Evolutionary conservation across 176 grass and related monocot genomes (phyloP).

Genomic region (Phoenix dactylifera): DNA sequence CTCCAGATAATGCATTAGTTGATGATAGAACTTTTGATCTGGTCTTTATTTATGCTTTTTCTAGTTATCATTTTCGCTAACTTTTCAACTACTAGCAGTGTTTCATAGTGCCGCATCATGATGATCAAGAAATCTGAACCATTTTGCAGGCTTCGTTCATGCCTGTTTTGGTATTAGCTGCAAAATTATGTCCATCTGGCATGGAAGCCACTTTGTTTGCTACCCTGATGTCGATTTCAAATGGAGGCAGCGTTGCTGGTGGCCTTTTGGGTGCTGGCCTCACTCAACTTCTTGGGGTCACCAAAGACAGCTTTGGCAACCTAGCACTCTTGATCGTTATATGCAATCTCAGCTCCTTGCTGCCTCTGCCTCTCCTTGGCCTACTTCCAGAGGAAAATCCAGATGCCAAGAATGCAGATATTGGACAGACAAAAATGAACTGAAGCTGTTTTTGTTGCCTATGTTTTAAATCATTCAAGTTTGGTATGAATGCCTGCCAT

Average conservation of each 20-base stretch:
- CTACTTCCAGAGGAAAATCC: conserved; percentile 59
- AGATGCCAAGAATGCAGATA: conserved; percentile 9
- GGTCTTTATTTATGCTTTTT: background rate
- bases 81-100: no score
- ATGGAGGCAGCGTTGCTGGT: conserved; percentile 58
- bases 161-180: conserved; percentile 86
- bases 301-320: conserved; percentile 61
- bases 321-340: conserved; percentile 46
- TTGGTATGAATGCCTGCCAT: no score
- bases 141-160: conserved; percentile 79
- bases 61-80: no score
- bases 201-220: conserved; percentile 91
- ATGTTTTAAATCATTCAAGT: no score
- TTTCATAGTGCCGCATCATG: no score
- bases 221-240: conserved; percentile 93
- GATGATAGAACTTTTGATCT: background rate
- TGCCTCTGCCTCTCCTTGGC: conserved; percentile 73
- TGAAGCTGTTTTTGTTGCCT: background rate
- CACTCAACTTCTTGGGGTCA: conserved; percentile 74
- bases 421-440: conserved; percentile 20
- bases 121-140: conserved; percentile 8
- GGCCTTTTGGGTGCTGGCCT: conserved; percentile 74
- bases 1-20: background rate
- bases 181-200: conserved; percentile 64
- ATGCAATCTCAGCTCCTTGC: conserved; percentile 78